phyloP scores from a whole-genome alignment of 1,284 basidiomycete species.

The Naganishia albida region DNA sequence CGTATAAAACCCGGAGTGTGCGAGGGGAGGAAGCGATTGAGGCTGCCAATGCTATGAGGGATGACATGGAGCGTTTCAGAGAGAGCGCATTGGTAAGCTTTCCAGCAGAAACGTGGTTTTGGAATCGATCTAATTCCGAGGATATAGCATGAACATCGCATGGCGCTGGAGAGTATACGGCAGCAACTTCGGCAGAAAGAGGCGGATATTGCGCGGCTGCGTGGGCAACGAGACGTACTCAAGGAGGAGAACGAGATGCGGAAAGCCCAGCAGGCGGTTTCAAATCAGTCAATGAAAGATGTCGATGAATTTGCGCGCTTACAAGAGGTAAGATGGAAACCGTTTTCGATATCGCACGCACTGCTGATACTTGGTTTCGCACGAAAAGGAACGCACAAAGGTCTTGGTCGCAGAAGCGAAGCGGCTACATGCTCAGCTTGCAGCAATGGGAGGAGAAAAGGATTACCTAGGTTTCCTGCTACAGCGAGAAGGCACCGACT shows the following conservation, averaged over 20 bases:
- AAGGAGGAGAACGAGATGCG: conserved; percentile 73
- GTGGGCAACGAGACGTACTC: conserved; percentile 77
- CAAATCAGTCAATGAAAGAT: conserved; percentile 65
- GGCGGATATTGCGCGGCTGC: conserved; percentile 70
- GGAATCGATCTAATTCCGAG: not conserved
- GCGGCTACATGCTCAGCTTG: conserved; percentile 73
- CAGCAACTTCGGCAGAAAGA: conserved; percentile 57
- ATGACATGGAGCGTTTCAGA: conserved; percentile 23
- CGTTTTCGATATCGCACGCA: not conserved
- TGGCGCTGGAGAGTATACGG: conserved; percentile 26
- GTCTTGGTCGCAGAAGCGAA: conserved; percentile 73
- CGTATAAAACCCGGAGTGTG: conserved; percentile 16
- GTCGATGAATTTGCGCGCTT: conserved; percentile 67
- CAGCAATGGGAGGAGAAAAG: conserved; percentile 69
- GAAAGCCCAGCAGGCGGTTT: conserved; percentile 61
- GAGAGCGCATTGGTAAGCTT: conserved; percentile 16
- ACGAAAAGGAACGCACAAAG: conserved; percentile 71
- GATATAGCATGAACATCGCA: conserved; percentile 26
- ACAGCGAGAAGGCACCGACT: conserved; percentile 62
- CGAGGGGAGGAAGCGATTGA: conserved; percentile 24
- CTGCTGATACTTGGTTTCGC: conserved; percentile 25
- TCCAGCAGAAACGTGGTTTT: not conserved
- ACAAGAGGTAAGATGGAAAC: conserved; percentile 54
- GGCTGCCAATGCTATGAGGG: conserved; percentile 17
- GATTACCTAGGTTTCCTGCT: conserved; percentile 72